These are phyloP conservation scores for Candida patagonica DNA, from an alignment of 805 yeast species.

Conservation along the genomic window DNA sequence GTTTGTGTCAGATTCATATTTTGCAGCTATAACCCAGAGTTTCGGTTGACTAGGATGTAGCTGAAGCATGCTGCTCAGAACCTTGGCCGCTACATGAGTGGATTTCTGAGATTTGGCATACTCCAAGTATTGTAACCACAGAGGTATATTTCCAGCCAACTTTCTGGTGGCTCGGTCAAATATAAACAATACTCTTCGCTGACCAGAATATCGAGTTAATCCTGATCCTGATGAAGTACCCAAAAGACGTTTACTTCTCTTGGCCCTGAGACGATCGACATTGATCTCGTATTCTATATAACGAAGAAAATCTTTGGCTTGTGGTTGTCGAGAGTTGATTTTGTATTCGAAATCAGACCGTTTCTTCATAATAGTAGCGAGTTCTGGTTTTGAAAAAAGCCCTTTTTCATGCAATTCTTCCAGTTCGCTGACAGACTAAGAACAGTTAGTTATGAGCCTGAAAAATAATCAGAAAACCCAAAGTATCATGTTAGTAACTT, in stretches of 20 bases:
- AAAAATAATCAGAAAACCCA: slow-evolving; percentile 8
- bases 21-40: slow-evolving; percentile 92
- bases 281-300: slow-evolving; percentile 75
- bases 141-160: slow-evolving; percentile 63
- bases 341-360: slow-evolving; percentile 95
- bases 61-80: slow-evolving; percentile 69
- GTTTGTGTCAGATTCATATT: slow-evolving; percentile 82
- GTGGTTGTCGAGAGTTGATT: slow-evolving; percentile 73
- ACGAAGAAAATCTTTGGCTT: slow-evolving; percentile 62
- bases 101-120: slow-evolving; percentile 34
- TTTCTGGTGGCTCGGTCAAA: slow-evolving; percentile 74
- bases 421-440: slow-evolving; percentile 42
- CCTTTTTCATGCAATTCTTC: slow-evolving; percentile 79
- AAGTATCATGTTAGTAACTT: neutral
- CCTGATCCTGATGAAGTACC: slow-evolving; percentile 38
- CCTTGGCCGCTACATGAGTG: slow-evolving; percentile 33
- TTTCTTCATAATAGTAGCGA: slow-evolving; percentile 76
- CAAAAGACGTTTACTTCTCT: slow-evolving; percentile 53
- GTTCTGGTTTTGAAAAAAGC: slow-evolving; percentile 73
- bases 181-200: slow-evolving; percentile 69
- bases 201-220: slow-evolving; percentile 80
- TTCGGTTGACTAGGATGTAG: slow-evolving; percentile 85
- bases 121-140: slow-evolving; percentile 72
- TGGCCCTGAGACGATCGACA: slow-evolving; percentile 66
- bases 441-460: neutral